Evolutionary conservation across 345 rosid species (phyloP), one percentile per base, ranked within the genome.

Genomic region (Lumnitzera racemosa): DNA sequence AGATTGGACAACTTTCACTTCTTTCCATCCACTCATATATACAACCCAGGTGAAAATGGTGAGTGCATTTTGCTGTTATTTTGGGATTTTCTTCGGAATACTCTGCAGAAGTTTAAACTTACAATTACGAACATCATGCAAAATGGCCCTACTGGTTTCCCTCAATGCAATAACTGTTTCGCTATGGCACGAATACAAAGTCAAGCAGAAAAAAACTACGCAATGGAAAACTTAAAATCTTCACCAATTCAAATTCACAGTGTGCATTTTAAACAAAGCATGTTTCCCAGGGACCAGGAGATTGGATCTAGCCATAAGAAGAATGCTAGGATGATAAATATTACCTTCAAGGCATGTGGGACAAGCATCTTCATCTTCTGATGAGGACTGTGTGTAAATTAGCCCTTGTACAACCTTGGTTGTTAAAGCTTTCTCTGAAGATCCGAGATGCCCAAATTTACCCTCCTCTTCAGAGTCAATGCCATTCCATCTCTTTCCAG

Each of bases 11-110:
- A 17, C 63, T 81, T 62, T 81, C 90, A 61, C 90, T 84, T 69
- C 90, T 84, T 76, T 84, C 90, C 90, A 84, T 69, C 90, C 90
- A 84, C 43, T 84, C 90, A 49, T 84, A 84, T 60, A 84, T 84
- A 67, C 90, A 84, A 61, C 90, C 87, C 17, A 84, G 83, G 70
- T 84, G 90, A 71, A 79, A 84, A 72, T 84, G 87, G 71, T 84
- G 90, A 15, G 87, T 70, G 68, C 90, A 84, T 51, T 58, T 61
- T 15, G 86, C 72, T 9, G 68, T 73, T 51, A 84, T 81, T 71
- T 81, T 81, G 49, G 90, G 90, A 71, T 84, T 81, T 68, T 84
- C 90, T 0, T 70, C 63, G 17, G 87, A 80, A 67, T 81, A 84
- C 55, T 81, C 90, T 84, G 83, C 83, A 73, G 56, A n/a, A 66